These are phyloP conservation scores for Pleurotus djamor DNA, from an alignment of 768 basidiomycete species.

Conservation along the genomic window DNA sequence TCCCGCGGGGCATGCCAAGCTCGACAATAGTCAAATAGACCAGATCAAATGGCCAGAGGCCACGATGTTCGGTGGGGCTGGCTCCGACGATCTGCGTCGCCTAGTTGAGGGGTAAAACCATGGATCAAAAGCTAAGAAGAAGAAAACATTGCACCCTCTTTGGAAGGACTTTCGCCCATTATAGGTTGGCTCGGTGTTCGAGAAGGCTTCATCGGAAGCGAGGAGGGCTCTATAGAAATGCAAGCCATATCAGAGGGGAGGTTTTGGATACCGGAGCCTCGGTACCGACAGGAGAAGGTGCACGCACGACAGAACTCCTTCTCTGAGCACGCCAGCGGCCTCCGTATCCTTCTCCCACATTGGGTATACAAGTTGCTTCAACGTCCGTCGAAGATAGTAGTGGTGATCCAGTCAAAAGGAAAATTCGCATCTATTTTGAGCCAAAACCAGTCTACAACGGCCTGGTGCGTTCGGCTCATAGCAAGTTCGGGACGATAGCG, in stretches of 20 bases:
- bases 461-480: too few species aligned
- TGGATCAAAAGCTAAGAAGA: background rate
- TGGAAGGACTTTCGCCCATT: background rate
- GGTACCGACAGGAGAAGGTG: background rate
- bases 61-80: background rate
- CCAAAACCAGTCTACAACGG: too few species aligned
- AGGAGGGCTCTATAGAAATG: background rate
- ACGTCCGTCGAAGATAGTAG: too few species aligned
- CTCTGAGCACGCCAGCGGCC: too few species aligned
- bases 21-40: background rate
- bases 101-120: background rate
- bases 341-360: too few species aligned
- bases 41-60: background rate
- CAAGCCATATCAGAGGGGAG: background rate
- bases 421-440: too few species aligned
- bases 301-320: too few species aligned
- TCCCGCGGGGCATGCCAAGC: background rate
- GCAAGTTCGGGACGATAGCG: too few species aligned
- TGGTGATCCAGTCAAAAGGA: too few species aligned
- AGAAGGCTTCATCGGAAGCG: background rate
- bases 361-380: too few species aligned
- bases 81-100: background rate
- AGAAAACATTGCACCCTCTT: background rate
- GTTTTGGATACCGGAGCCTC: background rate
- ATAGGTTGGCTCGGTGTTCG: background rate